Conservation (phyloP, 768 basidiomycete species). For the Macrocybe gigantea region DNA sequence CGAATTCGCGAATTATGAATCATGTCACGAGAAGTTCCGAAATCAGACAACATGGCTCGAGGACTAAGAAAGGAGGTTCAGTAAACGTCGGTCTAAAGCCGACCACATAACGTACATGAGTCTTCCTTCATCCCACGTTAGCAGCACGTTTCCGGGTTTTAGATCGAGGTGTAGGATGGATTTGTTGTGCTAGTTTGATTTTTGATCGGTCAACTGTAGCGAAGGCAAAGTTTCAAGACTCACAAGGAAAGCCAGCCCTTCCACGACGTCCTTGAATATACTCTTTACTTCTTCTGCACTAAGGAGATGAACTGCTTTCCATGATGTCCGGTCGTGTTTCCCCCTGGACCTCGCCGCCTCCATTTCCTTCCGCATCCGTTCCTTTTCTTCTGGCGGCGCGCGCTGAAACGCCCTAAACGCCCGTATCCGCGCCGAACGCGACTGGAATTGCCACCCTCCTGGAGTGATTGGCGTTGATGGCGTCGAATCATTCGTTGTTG, state of each 20-base stretch:
- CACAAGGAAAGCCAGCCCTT: conserved; percentile 86
- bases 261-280: conserved; percentile 78
- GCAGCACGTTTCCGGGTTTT: conserved; percentile 89
- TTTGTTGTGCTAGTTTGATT: conserved; percentile 54
- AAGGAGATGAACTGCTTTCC: conserved; percentile 79
- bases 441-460: conserved; percentile 31
- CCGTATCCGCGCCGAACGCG: conserved; percentile 67
- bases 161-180: conserved; percentile 90
- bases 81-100: background rate
- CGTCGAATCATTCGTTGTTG: background rate
- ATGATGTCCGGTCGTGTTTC: conserved; percentile 22
- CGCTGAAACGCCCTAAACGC: conserved; percentile 69
- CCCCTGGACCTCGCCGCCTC: conserved; percentile 19
- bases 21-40: conserved; percentile 93
- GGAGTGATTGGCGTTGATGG: too few relatives aligned
- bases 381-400: conserved; percentile 58
- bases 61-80: conserved; percentile 44
- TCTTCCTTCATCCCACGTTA: conserved; percentile 86
- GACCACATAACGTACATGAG: conserved; percentile 52
- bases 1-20: conserved; percentile 59
- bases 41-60: conserved; percentile 91
- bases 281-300: conserved; percentile 80
- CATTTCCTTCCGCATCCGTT: conserved; percentile 51
- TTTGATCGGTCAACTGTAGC: conserved; percentile 3
- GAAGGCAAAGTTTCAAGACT: conserved; percentile 14